These are phyloP conservation scores for Penicillium sp. DNA, from an alignment of 2,329 filamentous ascomycete species.

Conservation along the genomic window DNA sequence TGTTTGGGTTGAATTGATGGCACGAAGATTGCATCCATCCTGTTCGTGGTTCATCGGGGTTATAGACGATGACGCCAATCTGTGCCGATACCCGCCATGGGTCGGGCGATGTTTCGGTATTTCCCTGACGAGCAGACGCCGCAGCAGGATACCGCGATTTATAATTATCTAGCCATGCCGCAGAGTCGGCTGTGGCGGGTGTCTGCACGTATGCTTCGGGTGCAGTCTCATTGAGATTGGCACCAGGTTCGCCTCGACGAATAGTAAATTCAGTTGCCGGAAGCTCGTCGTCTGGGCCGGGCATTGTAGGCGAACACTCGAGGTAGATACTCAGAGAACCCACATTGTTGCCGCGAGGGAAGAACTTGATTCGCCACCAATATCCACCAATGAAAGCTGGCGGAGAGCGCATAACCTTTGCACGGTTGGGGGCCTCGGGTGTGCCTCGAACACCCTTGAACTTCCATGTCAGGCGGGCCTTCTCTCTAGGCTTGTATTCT, in stretches of 20 bases:
- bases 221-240: conserved; percentile 30
- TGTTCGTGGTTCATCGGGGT: conserved; percentile 62
- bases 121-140: conserved; percentile 2
- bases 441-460: conserved; percentile 62
- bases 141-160: conserved; percentile 27
- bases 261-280: conserved; percentile 44
- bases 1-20: conserved; percentile 60
- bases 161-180: conserved; percentile 34
- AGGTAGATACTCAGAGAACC: conserved; percentile 62
- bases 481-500: conserved; percentile 55
- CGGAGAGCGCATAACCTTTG: conserved; percentile 60
- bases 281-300: conserved; percentile 37
- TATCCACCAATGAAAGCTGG: conserved; percentile 58
- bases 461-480: conserved; percentile 60
- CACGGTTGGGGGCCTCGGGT: conserved; percentile 59
- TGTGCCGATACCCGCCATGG: conserved; percentile 58
- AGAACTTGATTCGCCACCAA: conserved; percentile 68
- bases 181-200: conserved; percentile 26
- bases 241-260: conserved; percentile 39
- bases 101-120: conserved; percentile 12
- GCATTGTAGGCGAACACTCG: conserved; percentile 58
- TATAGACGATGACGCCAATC: conserved; percentile 63
- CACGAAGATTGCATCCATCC: conserved; percentile 57
- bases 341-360: conserved; percentile 61
- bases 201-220: conserved; percentile 36